Conservation (phyloP, 1,284 basidiomycete species). For the Austroboletus niveus region DNA sequence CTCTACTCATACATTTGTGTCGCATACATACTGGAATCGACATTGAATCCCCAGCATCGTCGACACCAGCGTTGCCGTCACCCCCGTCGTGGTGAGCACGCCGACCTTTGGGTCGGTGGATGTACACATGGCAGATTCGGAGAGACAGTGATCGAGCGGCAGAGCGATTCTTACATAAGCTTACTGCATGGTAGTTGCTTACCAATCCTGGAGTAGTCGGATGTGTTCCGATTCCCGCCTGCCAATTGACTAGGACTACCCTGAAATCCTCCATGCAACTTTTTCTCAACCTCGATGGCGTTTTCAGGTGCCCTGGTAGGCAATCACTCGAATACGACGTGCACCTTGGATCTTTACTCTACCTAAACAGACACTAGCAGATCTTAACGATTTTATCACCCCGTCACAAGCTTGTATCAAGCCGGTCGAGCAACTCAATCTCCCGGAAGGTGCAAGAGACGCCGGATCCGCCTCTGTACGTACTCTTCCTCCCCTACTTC, state of each 20-base stretch:
- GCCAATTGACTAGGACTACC: too few relatives aligned
- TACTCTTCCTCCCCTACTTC: conserved; percentile 2
- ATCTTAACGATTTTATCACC: conserved; percentile 97
- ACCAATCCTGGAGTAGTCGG: background rate
- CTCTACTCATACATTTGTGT: too few relatives aligned
- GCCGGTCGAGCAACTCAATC: conserved; percentile 75
- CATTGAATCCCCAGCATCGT: too few relatives aligned
- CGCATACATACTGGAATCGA: too few relatives aligned
- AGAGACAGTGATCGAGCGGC: too few relatives aligned
- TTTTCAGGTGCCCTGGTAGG: conserved; percentile 87
- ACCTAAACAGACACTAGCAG: conserved; percentile 72
- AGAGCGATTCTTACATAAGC: too few relatives aligned
- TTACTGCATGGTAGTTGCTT: too few relatives aligned
- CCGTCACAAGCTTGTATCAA: conserved; percentile 99
- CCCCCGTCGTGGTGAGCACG: too few relatives aligned
- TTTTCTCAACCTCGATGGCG: conserved; percentile 53
- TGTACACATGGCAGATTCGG: too few relatives aligned
- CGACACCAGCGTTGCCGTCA: too few relatives aligned
- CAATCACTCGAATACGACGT: conserved; percentile 11
- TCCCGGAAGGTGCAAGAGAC: conserved; percentile 40
- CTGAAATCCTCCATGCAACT: background rate
- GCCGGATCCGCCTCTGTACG: conserved; percentile 61
- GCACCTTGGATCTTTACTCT: background rate
- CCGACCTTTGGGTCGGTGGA: too few relatives aligned
- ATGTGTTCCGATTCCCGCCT: background rate